Evolutionary conservation across 768 basidiomycete species (phyloP), one percentile per base, ranked within the genome.

Genomic region (Mycena alexandri): DNA sequence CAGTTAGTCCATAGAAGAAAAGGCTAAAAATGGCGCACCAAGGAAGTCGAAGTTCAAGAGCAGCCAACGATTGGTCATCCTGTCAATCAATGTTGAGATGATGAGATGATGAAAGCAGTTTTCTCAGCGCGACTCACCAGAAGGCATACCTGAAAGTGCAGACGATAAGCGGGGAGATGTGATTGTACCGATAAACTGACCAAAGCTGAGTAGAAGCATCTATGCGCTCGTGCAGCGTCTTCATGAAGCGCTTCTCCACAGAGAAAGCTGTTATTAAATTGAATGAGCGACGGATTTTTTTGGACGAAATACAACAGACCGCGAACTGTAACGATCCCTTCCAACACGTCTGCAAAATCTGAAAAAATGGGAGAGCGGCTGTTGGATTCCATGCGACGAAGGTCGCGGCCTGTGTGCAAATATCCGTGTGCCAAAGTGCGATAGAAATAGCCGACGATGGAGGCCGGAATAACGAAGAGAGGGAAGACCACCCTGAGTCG

Each of bases 321-420:
- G n/a, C 65, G 50, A 42, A 97, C 93, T 7, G 95, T 95, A 36
- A 95, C 92, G 58, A 96, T 93, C 25, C 95, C 95, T 55, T 95
- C 93, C 22, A 97, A 77, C 16, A 96, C 78, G 73, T 94, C 93
- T 17, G 88, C 87, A 70, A 94, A 95, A 60, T 90, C 92, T 6
- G 92, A 91, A 78, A 91, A 93, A 66, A 94, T 94, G 0, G 94
- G 93, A 63, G 66, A 67, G 21, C 54, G 66, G 17, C 41, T 51
- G n/a, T 67, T 67, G 9, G 60, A 61, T 52, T 67, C 66, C 66
- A 67, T 67, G 19, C 66, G 53, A 16, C 66, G 66, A 1, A 67
- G 61, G 24, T 67, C 66, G 2, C 66, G 53, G 6, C 60, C 61
- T 2, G 66, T 67, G 34, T 62, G 5, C 1, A 67, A 42, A 34